Base-by-base conservation (phyloP, 2,329 filamentous ascomycete species). In the Trichoderma gracile region DNA sequence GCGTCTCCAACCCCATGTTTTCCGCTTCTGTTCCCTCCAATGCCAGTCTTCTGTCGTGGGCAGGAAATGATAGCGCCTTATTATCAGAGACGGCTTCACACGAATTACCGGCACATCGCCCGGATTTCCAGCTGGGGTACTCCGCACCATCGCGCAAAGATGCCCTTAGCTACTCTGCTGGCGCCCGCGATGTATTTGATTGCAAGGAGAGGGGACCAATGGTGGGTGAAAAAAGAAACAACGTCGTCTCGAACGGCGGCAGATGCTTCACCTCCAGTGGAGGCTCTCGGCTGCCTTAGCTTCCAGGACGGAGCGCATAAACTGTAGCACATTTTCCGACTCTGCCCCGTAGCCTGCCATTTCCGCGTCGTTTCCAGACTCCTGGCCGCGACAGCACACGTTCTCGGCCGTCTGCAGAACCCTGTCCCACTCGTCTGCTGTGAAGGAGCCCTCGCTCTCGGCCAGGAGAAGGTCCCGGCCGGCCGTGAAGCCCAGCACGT, bases 401-500 rank as follows among this genome's bases (percentile, higher is more conserved):
- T 79, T 77, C 72, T 86, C 82, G 40, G 90, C 92, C 50, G 81
- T 78, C 67, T 88, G 82, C 68, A 88, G 86, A 19, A 90, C 85
- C 49, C 82, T 79, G 63, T 92, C 86, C 92, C 93, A 97, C 68
- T 89, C 88, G 15, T 86, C 82, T 68, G 90, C 81, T 53, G 86
- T 85, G 73, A 97, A 98, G 3, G 79, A 78, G 0, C 94, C 94
- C 71, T 94, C 87, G 71, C 92, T 96, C 77, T 97, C 91, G 40
- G 86, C 88, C 47, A 97, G 77, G 23, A 97, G 78, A 58, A 96
- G 79, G 65, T 91, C 87, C 9, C 89, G 85, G 58, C 86, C 81
- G 1, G 88, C 87, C n/a, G 89, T 89, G 74, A 95, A 96, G 6
- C 88, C 89, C 65, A 97, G 82, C n/a, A 90, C 91, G 74, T 97